These are phyloP conservation scores for Aspergillus sp. DNA, from an alignment of 2,329 filamentous ascomycete species.

Conservation along the genomic window DNA sequence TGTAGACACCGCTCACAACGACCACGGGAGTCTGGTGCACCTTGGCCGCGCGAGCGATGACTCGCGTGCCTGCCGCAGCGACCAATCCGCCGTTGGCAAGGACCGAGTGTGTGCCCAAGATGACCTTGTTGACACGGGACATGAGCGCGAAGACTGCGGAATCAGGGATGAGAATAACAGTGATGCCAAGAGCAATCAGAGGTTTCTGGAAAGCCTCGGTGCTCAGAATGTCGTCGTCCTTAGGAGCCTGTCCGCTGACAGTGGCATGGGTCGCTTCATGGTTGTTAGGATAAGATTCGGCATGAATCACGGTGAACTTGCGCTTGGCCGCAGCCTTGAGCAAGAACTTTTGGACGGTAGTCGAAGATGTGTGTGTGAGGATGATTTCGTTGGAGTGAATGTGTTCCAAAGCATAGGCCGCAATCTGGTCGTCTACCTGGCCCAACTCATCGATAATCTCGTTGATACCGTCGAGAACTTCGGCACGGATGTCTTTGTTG, in stretches of 20 bases:
- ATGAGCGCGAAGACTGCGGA: conserved; percentile 89
- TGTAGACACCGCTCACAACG: conserved; percentile 88
- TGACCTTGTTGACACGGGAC: conserved; percentile 92
- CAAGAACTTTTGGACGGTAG: conserved; percentile 86
- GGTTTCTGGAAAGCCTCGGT: conserved; percentile 70
- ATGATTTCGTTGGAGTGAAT: conserved; percentile 93
- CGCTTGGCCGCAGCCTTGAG: conserved; percentile 84
- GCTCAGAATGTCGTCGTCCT: conserved; percentile 51
- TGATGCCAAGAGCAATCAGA: conserved; percentile 74
- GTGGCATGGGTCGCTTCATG: conserved; percentile 64
- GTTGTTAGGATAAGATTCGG: conserved; percentile 71
- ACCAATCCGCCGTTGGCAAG: conserved; percentile 86
- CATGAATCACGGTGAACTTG: conserved; percentile 87
- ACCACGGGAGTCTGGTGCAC: conserved; percentile 82
- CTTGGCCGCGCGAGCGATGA: conserved; percentile 81
- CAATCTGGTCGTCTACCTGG: conserved; percentile 90
- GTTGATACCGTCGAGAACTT: conserved; percentile 90
- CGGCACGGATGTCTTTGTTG: conserved; percentile 73
- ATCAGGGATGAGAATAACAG: conserved; percentile 81
- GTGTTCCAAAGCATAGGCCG: conserved; percentile 82
- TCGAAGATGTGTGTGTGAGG: conserved; percentile 81
- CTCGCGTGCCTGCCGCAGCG: conserved; percentile 77
- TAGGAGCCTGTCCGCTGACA: conserved; percentile 56
- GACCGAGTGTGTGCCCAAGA: conserved; percentile 83
- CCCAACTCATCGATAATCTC: conserved; percentile 95